phyloP scores from a whole-genome alignment of 2,329 filamentous ascomycete genomes.

The Neobulgaria alba region DNA sequence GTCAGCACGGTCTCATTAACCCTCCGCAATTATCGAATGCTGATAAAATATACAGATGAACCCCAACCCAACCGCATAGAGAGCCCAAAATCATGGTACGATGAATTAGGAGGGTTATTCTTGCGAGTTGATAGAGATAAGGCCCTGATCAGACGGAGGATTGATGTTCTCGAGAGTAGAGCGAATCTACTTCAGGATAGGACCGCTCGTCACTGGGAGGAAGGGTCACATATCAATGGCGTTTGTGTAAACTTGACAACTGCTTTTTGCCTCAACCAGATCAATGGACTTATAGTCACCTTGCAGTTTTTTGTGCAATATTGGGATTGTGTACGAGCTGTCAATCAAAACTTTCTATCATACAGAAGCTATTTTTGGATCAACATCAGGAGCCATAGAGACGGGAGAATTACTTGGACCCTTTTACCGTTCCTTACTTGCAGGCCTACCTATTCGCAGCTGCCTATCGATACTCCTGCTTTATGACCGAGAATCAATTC shows the following conservation, averaged over 20 bases:
- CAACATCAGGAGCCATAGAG: no score
- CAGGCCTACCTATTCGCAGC: no score
- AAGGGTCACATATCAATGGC: slow-evolving; percentile 27
- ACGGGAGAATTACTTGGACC: no score
- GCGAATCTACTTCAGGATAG: slow-evolving; percentile 21
- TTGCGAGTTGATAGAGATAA: no score
- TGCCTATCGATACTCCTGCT: no score
- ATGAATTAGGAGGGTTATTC: no score
- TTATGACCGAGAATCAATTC: no score
- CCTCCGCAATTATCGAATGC: neutral
- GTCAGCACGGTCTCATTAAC: slow-evolving; percentile 38
- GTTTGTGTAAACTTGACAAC: slow-evolving; percentile 27
- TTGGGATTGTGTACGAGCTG: no score
- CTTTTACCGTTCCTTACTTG: no score
- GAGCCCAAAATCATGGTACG: slow-evolving; percentile 16
- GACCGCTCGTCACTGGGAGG: slow-evolving; percentile 23
- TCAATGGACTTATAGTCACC: slow-evolving; percentile 16
- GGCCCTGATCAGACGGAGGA: slow-evolving; percentile 22
- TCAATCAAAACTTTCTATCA: no score
- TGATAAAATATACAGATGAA: slow-evolving; percentile 55
- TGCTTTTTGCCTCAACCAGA: slow-evolving; percentile 20
- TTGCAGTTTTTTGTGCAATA: no score
- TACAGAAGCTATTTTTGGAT: no score
- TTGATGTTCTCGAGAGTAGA: slow-evolving; percentile 23
- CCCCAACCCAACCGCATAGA: slow-evolving; percentile 70